These are phyloP conservation scores for Aegilops umbellulata DNA, from an alignment of 176 grass and related monocot species.

Conservation along the genomic window DNA sequence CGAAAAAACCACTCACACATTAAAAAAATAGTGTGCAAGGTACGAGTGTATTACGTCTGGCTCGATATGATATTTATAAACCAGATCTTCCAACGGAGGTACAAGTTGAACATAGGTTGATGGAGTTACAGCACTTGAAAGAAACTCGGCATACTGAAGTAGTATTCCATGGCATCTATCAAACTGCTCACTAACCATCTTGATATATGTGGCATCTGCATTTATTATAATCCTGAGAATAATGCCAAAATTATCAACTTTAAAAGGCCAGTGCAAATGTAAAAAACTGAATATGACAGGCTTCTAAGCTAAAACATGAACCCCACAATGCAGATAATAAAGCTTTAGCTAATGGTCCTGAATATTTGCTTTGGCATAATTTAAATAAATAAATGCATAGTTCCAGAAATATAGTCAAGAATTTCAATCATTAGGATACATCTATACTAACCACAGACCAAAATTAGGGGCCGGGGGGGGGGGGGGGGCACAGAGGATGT, in stretches of 20 bases:
- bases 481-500: neutral
- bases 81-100: constrained; percentile 80
- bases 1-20: neutral
- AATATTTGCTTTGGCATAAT: neutral
- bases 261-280: constrained; percentile 12
- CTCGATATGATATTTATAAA: constrained; percentile 92
- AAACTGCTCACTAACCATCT: constrained; percentile 99
- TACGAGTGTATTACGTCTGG: constrained; percentile 72
- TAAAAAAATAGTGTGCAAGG: neutral
- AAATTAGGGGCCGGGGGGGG: neutral
- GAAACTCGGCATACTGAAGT: constrained; percentile 97
- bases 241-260: constrained; percentile 25
- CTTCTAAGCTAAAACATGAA: constrained; percentile 6
- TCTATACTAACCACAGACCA: neutral
- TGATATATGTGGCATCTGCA: constrained; percentile 92
- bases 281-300: constrained; percentile 30
- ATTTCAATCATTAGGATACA: neutral
- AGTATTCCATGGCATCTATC: constrained; percentile 96
- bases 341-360: neutral
- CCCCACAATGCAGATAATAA: neutral
- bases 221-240: constrained; percentile 84
- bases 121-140: constrained; percentile 78
- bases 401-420: neutral
- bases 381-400: neutral
- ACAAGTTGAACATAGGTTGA: constrained; percentile 72